A percentile compares a stretch with the other conserved stretches of the same genome.
Conservation (phyloP, 2,329 filamentous ascomycete species). For the Lachnellula occidentalis region DNA sequence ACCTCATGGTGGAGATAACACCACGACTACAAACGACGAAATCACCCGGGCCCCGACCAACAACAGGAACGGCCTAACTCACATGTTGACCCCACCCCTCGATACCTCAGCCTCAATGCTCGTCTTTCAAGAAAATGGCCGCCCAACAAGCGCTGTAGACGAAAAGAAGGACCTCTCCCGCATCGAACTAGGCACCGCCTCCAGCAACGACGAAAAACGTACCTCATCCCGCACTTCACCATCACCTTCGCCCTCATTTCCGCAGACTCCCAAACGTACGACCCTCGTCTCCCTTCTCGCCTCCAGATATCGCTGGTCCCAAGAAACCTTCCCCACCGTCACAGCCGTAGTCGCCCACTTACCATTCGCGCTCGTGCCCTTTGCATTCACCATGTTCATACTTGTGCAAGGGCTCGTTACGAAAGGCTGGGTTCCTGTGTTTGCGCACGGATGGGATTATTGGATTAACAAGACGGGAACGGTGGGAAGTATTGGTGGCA, state of each 20-base stretch:
- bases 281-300: slow-evolving; percentile 49
- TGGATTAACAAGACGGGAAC: slow-evolving; percentile 67
- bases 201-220: slow-evolving; percentile 15
- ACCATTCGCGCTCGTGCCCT: slow-evolving; percentile 63
- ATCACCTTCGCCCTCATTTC: slow-evolving; percentile 1
- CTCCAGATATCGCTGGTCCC: slow-evolving; percentile 50
- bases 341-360: slow-evolving; percentile 60
- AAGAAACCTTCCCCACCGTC: slow-evolving; percentile 66
- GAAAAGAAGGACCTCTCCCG: neutral
- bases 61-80: slow-evolving; percentile 36
- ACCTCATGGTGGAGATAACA: slow-evolving; percentile 42
- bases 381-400: slow-evolving; percentile 70
- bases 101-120: slow-evolving; percentile 14
- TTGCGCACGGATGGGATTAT: slow-evolving; percentile 67
- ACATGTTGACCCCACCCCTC: neutral
- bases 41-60: slow-evolving; percentile 52
- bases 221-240: slow-evolving; percentile 7
- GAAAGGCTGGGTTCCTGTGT: slow-evolving; percentile 69
- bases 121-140: slow-evolving; percentile 12
- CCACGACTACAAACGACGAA: slow-evolving; percentile 45
- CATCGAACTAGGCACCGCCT: neutral
- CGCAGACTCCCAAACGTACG: slow-evolving; percentile 21
- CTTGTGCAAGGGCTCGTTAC: slow-evolving; percentile 67
- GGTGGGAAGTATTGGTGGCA: slow-evolving; percentile 62
- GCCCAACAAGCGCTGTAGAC: slow-evolving; percentile 5